Evolutionary conservation across 1,139 yeast genomes (phyloP), one percentile per base, ranked within the genome.

Genomic region (Magnusiomyces paraingens): DNA sequence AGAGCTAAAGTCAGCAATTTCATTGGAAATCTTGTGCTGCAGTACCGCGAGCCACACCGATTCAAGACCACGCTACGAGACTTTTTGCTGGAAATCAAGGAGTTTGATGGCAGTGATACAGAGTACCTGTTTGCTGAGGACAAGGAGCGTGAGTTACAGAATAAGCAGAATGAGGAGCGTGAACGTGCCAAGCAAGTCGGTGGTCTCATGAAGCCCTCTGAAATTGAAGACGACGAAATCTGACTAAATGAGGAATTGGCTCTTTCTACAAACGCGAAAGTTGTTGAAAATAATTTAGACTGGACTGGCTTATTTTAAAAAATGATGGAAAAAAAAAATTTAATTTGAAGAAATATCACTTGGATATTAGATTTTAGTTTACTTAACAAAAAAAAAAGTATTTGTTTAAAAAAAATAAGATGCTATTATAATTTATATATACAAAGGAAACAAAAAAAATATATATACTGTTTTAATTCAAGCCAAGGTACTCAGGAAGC

Each of bases 131-230:
- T 85, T 73, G 96, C 95, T 18, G 99, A 93, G 67, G 99, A 93
- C 66, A 86, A 84, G 67, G 96, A 89, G 69, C 76, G 77, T 53
- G 96, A 90, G 69, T 72, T 81, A 59, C 74, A 77, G 61, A 95
- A 86, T 69, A 82, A 82, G 68, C 81, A 77, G 60, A 80, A 79
- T 67, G 68, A 78, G 58, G 94, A 88, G 53, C 83, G 84, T 65
- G 94, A 89, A 70, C 82, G 80, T 62, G 97, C 95, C 56, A 75
- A 86, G 65, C 84, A 82, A 73, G 86, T 93, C 59, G 98, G 98
- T 63, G 99, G 99, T 52, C 78, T 93, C 69, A 76, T 93, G 67
- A 93, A 91, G 70, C 99, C 99, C 39, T 84, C 95, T n/a, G 99
- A 93, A 64, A 80, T 91, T 81, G 97, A 88, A 64, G 96, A 89